Percentiles rank a stretch among this genome's conserved stretches.
Evolutionary conservation across 1,284 basidiomycete species (phyloP).

Genomic region (Trametes hirsuta): DNA sequence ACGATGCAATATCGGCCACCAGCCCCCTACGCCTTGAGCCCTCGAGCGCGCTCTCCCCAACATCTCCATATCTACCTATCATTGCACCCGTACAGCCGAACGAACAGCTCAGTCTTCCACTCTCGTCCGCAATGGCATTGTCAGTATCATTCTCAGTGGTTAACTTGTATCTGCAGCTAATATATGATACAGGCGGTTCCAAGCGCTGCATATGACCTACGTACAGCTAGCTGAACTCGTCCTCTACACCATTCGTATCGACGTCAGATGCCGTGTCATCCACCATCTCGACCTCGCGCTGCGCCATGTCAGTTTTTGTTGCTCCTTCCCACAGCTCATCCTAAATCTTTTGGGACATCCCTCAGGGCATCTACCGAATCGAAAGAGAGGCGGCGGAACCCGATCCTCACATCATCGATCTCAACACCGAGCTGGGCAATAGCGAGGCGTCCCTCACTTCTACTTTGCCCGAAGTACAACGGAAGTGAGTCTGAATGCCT

Average conservation of each 20-base stretch:
- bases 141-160: conserved; percentile 42
- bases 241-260: conserved; percentile 87
- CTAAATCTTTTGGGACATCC: conserved; percentile 1
- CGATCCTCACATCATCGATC: conserved; percentile 87
- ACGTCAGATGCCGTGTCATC: conserved; percentile 85
- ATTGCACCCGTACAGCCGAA: conserved; percentile 41
- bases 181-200: conserved; percentile 69
- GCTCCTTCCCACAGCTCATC: conserved; percentile 1
- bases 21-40: conserved; percentile 54
- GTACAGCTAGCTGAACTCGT: conserved; percentile 87
- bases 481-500: conserved; percentile 52
- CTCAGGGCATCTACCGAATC: conserved; percentile 81
- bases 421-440: conserved; percentile 82
- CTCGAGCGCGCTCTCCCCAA: conserved; percentile 50
- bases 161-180: background rate
- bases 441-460: conserved; percentile 74
- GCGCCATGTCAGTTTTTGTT: conserved; percentile 55
- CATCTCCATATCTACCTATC: conserved; percentile 49
- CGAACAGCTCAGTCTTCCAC: conserved; percentile 68
- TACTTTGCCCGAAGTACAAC: conserved; percentile 65
- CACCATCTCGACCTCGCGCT: conserved; percentile 84
- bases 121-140: conserved; percentile 88
- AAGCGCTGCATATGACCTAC: conserved; percentile 89
- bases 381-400: conserved; percentile 88
- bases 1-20: conserved; percentile 56